Percentiles rank a stretch among this genome's conserved stretches.
Evolutionary conservation across 352 stramenopile species (phyloP).

Genomic region (Globisporangium cederbergense): DNA sequence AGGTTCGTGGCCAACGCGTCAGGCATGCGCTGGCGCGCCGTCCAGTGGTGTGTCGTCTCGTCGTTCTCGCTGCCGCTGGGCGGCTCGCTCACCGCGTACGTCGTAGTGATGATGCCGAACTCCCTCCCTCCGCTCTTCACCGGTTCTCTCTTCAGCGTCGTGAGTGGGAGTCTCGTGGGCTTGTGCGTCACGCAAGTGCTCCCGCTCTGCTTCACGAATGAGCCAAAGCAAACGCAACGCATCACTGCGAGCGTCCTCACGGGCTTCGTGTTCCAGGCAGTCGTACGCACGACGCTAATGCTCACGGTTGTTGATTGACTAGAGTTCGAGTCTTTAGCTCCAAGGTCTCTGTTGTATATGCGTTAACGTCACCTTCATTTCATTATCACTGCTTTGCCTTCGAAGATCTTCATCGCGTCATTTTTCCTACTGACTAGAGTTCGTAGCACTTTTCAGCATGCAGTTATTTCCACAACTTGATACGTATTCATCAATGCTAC

Average conservation of each 20-base stretch:
- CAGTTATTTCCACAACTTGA: not conserved
- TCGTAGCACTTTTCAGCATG: not conserved
- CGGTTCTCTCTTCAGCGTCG: not conserved
- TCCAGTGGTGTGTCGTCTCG: conserved; percentile 2
- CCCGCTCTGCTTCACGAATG: not conserved
- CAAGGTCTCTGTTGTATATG: not conserved
- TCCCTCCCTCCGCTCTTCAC: not conserved
- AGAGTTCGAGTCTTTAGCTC: not conserved
- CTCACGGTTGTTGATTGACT: not conserved
- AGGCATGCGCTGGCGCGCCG: not conserved
- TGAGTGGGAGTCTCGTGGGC: not conserved
- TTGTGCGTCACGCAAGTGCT: conserved; percentile 1
- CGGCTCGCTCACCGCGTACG: not conserved
- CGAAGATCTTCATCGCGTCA: not conserved
- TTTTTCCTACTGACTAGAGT: not conserved
- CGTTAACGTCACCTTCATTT: not conserved
- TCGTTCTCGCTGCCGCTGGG: not conserved
- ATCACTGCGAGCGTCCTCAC: not conserved
- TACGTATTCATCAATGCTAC: not conserved
- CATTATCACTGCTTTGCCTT: not conserved
- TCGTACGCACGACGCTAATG: not conserved
- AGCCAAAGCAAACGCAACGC: not conserved
- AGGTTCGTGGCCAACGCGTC: not conserved
- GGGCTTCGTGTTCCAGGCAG: not conserved
- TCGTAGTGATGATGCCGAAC: not conserved